A percentile compares a stretch with the other conserved stretches of the same genome.
Conservation (phyloP, 345 rosid genomes). For the Camelina neglecta region DNA sequence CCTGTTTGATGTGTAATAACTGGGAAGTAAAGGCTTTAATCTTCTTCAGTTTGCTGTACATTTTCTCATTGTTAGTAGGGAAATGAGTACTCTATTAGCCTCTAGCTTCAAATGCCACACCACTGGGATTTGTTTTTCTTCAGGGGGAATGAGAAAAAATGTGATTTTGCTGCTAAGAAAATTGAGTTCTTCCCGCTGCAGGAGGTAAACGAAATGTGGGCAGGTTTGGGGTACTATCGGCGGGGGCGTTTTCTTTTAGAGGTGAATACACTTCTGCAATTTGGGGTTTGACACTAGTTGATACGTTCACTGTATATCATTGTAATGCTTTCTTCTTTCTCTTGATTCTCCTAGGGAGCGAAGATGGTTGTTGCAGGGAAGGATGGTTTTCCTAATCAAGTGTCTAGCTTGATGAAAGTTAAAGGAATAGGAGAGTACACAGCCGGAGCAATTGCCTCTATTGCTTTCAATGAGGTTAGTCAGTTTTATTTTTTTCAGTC, state of each 20-base stretch:
- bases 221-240: constrained; percentile 92
- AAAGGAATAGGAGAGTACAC: constrained; percentile 82
- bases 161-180: constrained; percentile 19
- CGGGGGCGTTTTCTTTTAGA: constrained; percentile 89
- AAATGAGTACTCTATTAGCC: not conserved
- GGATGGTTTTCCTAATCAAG: constrained; percentile 60
- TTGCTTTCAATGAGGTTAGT: constrained; percentile 74
- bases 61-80: not conserved
- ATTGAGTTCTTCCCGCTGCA: constrained; percentile 44
- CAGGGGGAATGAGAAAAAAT: not conserved
- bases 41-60: not conserved
- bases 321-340: not conserved
- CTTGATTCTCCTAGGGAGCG: constrained; percentile 58
- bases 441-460: constrained; percentile 86
- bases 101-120: not conserved
- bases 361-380: constrained; percentile 62
- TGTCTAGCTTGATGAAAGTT: constrained; percentile 57
- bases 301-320: not conserved
- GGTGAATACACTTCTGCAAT: constrained; percentile 50
- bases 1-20: not conserved
- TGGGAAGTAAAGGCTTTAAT: constrained; percentile 13
- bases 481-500: constrained; percentile 2
- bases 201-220: constrained; percentile 99
- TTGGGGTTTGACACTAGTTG: not conserved
- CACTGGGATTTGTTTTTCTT: not conserved